Evolutionary conservation across 2,329 filamentous ascomycete species (phyloP), one percentile per base, ranked within the genome.

Genomic region (Claviceps sp.): DNA sequence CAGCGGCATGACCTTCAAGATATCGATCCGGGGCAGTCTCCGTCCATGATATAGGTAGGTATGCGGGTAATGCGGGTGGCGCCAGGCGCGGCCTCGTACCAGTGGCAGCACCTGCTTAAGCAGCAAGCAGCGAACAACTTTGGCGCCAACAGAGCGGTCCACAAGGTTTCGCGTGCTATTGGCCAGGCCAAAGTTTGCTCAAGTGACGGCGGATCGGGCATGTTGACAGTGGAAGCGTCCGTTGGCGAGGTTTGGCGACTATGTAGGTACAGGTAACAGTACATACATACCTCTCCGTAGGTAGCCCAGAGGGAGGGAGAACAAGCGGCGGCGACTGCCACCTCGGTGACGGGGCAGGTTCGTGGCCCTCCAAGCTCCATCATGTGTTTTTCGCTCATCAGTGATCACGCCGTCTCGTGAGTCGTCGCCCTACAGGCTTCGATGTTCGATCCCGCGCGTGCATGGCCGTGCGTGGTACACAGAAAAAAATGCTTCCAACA

Each of bases 321-420:
- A 34, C 30, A 34, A n/a, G 37, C 22, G 37, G 49, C 36, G 46
- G 43, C 43, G 36, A 47, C 38, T 47, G 34, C 49, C 41, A 47
- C 49, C 49, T 50, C 42, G 48, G 48, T 50, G 48, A 50, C 42
- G 16, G 45, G 37, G 48, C 20, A 40, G 41, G 9, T 34, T 50
- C 41, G 45, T 34, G 9, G 30, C 3, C 30, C 30, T 11, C 6
- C 30, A 34, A 4, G 30, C 30, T 34, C 30, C 30, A 34, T 34
- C 26, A 34, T 34, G 30, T 34, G 30, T 34, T 34, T 34, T 34
- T 34, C 9, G 9, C 9, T 34, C 9, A 34, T 34, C 18, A 18
- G 18, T 18, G 18, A 18, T 18, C 9, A 34, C 30, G 9, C 30
- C 9, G 30, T 34, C 30, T 34, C 30, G 30, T 1, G 30, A 34